These are phyloP conservation scores for Blumeria hordei DNA, from an alignment of 2,329 filamentous ascomycete genomes.

Conservation along the genomic window DNA sequence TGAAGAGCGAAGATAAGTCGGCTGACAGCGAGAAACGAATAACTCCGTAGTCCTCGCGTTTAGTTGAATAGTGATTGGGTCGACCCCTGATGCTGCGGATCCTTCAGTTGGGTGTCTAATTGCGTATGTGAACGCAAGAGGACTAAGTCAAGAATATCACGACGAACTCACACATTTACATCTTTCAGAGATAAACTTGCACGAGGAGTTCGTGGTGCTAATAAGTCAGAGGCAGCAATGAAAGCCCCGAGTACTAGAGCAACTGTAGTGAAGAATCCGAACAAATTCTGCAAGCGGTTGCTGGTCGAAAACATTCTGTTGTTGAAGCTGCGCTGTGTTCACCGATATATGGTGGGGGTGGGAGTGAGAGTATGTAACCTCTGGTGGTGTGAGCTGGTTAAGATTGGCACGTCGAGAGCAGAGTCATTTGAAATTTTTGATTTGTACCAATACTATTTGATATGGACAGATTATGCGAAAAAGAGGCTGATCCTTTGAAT, in stretches of 20 bases:
- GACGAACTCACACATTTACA: constrained; percentile 51
- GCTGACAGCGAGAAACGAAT: constrained; percentile 84
- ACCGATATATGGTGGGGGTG: too few species aligned
- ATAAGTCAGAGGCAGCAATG: constrained; percentile 59
- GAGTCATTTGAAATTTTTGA: too few species aligned
- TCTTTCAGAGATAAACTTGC: constrained; percentile 43
- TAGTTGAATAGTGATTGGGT: constrained; percentile 84
- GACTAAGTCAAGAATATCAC: too few species aligned
- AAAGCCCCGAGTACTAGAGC: constrained; percentile 57
- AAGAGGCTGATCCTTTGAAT: too few species aligned
- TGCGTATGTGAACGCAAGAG: too few species aligned
- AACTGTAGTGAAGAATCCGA: constrained; percentile 95
- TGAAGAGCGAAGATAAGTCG: constrained; percentile 80
- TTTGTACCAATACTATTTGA: too few species aligned
- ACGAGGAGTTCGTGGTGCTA: constrained; percentile 41
- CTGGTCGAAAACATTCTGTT: constrained; percentile 59
- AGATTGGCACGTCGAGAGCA: too few species aligned
- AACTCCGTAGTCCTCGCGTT: constrained; percentile 88
- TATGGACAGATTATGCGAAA: too few species aligned
- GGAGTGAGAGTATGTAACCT: too few species aligned
- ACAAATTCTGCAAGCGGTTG: constrained; percentile 71
- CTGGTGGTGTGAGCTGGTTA: too few species aligned
- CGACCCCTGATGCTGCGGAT: constrained; percentile 51
- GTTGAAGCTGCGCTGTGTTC: too few species aligned
- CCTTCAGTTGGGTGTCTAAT: neutral